Percentiles rank a stretch among this genome's conserved stretches.
These are phyloP conservation scores for Phylloporus sp. DNA, from an alignment of 1,284 basidiomycete species.

Conservation along the genomic window DNA sequence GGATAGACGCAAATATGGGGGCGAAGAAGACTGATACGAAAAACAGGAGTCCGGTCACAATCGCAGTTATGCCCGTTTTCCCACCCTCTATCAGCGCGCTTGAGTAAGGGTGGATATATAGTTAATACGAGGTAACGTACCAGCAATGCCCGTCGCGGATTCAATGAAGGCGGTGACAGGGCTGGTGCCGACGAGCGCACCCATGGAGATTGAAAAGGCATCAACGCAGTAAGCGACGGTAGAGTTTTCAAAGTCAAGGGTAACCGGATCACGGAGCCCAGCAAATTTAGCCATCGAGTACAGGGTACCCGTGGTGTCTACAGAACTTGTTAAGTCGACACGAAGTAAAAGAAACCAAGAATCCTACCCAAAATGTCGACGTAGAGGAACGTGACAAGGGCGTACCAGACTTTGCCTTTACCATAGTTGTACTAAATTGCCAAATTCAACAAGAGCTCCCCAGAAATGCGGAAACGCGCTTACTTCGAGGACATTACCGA, in stretches of 20 bases:
- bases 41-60: slow-evolving; percentile 81
- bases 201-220: slow-evolving; percentile 83
- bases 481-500: slow-evolving; percentile 73
- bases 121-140: slow-evolving; percentile 43
- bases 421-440: slow-evolving; percentile 58
- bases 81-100: slow-evolving; percentile 71
- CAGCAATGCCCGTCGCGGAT: slow-evolving; percentile 79
- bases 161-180: slow-evolving; percentile 91
- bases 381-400: slow-evolving; percentile 88
- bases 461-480: slow-evolving; percentile 37
- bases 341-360: slow-evolving; percentile 1
- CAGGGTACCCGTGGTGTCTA: slow-evolving; percentile 74
- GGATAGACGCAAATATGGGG: slow-evolving; percentile 89
- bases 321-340: slow-evolving; percentile 5
- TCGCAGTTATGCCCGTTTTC: slow-evolving; percentile 85
- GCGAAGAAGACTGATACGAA: slow-evolving; percentile 90
- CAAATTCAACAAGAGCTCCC: slow-evolving; percentile 1
- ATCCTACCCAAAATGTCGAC: slow-evolving; percentile 81
- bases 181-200: slow-evolving; percentile 84
- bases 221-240: slow-evolving; percentile 88
- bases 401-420: slow-evolving; percentile 86
- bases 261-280: slow-evolving; percentile 85
- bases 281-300: slow-evolving; percentile 94
- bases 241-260: slow-evolving; percentile 88
- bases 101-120: not conserved